phyloP scores from a whole-genome alignment of 345 rosid genomes.

The Salix arbutifolia region DNA sequence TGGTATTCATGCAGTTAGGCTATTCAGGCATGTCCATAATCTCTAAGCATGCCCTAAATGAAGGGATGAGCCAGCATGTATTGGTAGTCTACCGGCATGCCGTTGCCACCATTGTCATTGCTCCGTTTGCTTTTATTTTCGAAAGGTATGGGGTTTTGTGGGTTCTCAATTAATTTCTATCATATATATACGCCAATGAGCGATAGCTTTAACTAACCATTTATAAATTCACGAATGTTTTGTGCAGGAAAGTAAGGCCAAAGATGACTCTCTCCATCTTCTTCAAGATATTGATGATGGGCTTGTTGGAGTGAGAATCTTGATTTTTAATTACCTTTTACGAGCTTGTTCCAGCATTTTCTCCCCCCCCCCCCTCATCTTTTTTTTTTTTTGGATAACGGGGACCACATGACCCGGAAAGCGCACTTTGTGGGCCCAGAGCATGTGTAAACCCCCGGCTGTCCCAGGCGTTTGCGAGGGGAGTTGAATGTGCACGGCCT shows the following conservation, averaged over 20 bases:
- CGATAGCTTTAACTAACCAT: neutral
- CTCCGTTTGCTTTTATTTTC: constrained; percentile 69
- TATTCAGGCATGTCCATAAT: constrained; percentile 50
- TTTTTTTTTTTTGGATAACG: too few species aligned
- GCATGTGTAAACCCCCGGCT: too few species aligned
- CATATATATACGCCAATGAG: neutral
- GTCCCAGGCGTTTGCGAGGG: too few species aligned
- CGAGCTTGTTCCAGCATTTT: neutral
- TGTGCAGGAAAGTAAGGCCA: constrained; percentile 66
- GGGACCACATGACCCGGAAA: too few species aligned
- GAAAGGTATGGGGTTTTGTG: constrained; percentile 44
- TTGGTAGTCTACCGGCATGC: constrained; percentile 66
- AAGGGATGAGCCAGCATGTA: constrained; percentile 64
- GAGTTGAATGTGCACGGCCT: too few species aligned
- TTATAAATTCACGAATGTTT: neutral
- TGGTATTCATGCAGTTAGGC: constrained; percentile 56
- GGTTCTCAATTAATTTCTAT: neutral
- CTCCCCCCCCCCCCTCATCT: too few species aligned
- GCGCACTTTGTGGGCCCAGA: too few species aligned
- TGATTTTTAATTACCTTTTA: neutral
- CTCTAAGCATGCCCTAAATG: constrained; percentile 46
- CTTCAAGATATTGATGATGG: constrained; percentile 58
- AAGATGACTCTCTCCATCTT: constrained; percentile 67
- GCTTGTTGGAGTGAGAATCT: constrained; percentile 61
- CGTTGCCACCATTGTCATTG: constrained; percentile 50